phyloP scores from a whole-genome alignment of 345 rosid genomes.

The Eucalyptus polyanthemos region DNA sequence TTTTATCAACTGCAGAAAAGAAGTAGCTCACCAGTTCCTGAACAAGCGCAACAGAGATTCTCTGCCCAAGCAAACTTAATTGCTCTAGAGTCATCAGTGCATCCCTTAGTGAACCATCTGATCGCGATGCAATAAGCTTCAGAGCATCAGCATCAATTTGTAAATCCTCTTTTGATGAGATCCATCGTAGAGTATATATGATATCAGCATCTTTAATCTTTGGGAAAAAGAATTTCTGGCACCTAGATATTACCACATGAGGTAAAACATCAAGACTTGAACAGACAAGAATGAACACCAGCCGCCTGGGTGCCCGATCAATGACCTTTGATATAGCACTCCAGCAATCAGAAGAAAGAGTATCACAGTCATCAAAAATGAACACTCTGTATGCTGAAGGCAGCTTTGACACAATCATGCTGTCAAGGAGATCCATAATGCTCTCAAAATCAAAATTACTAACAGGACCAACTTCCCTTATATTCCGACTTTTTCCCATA shows the following conservation, averaged over 20 bases:
- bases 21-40: conserved; percentile 73
- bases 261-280: conserved; percentile 89
- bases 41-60: conserved; percentile 72
- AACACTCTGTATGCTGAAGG: conserved; percentile 54
- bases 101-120: conserved; percentile 97
- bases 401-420: conserved; percentile 33
- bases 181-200: conserved; percentile 58
- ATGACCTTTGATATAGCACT: conserved; percentile 67
- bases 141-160: conserved; percentile 73
- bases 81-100: conserved; percentile 97
- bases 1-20: background rate
- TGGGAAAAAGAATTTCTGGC: conserved; percentile 94
- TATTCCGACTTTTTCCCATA: conserved; percentile 57
- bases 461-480: conserved; percentile 78
- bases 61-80: conserved; percentile 80
- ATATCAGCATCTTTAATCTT: conserved; percentile 91
- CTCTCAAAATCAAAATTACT: conserved; percentile 61
- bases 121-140: conserved; percentile 87
- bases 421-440: conserved; percentile 64
- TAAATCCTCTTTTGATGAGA: conserved; percentile 61
- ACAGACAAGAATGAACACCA: conserved; percentile 75
- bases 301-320: conserved; percentile 68
- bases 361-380: conserved; percentile 81
- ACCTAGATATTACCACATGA: conserved; percentile 83
- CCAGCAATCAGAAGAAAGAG: conserved; percentile 77